phyloP scores from a whole-genome alignment of 108 stramenopile genomes.

The Nannochloropsis salina region DNA sequence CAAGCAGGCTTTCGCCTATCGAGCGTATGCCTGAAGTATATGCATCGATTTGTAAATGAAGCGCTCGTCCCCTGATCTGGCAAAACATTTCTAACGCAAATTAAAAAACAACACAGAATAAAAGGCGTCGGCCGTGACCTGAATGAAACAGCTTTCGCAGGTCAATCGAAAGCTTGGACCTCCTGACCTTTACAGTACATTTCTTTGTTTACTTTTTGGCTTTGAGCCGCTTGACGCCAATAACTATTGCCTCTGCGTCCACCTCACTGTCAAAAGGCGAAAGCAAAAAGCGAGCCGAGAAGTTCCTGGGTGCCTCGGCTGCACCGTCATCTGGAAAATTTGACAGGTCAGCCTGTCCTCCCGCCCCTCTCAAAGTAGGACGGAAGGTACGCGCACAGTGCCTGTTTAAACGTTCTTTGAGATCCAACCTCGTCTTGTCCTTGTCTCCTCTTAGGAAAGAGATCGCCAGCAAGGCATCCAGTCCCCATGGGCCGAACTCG shows the following conservation, averaged over 20 bases:
- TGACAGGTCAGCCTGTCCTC: background rate
- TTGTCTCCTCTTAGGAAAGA: conserved; percentile 15
- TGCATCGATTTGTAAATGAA: no score
- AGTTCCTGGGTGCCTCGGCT: background rate
- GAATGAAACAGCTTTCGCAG: no score
- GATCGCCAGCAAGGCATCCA: background rate
- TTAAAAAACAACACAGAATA: no score
- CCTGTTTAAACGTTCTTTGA: background rate
- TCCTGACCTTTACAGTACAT: background rate
- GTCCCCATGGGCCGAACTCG: background rate
- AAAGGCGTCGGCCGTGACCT: no score
- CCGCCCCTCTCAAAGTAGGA: background rate
- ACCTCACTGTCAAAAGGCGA: background rate
- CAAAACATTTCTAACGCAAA: no score
- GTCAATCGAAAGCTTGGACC: no score
- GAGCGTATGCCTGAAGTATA: no score
- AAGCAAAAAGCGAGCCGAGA: background rate
- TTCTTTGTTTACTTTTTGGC: background rate
- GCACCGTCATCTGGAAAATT: background rate
- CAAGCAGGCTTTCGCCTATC: no score
- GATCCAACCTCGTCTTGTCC: background rate
- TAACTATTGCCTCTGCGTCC: conserved; percentile 2
- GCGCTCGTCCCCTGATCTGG: no score
- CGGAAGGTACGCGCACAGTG: background rate
- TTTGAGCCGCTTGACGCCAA: background rate